Evolutionary conservation across 208 protist species (phyloP).

Genomic region (Naegleria fowleri): DNA sequence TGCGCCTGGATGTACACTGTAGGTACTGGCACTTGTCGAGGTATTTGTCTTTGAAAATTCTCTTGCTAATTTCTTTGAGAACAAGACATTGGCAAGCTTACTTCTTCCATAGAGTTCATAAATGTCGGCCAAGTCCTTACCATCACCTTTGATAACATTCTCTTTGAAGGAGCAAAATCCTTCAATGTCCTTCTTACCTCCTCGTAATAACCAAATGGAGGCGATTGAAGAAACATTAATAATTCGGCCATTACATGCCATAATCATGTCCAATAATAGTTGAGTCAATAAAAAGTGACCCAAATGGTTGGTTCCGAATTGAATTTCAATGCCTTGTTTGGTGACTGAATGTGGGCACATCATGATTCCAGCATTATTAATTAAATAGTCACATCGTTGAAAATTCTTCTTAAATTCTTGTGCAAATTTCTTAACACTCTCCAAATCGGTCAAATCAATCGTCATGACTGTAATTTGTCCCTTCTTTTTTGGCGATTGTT

Average conservation of each 20-base stretch:
- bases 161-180: too few relatives aligned
- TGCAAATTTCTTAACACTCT: background rate
- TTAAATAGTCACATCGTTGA: background rate
- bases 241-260: background rate
- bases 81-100: background rate
- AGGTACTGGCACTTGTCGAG: background rate
- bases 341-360: slow-evolving; percentile 3
- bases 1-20: background rate
- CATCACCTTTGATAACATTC: too few relatives aligned
- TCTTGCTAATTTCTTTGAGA: background rate
- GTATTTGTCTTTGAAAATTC: background rate
- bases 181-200: too few relatives aligned
- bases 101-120: too few relatives aligned
- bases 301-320: slow-evolving; percentile 25
- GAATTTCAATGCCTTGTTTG: slow-evolving; percentile 12
- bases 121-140: too few relatives aligned
- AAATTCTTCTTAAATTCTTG: background rate
- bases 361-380: slow-evolving; percentile 31
- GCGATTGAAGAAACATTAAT: background rate
- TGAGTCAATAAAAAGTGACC: slow-evolving; percentile 19
- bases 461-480: background rate
- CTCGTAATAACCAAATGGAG: too few relatives aligned
- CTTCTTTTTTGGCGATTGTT: background rate
- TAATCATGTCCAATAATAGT: background rate
- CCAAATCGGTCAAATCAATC: slow-evolving; percentile 23